Evolutionary conservation across 495 filamentous ascomycete genomes (phyloP), one percentile per base, ranked within the genome.

Genomic region (Aspergillus leporis): DNA sequence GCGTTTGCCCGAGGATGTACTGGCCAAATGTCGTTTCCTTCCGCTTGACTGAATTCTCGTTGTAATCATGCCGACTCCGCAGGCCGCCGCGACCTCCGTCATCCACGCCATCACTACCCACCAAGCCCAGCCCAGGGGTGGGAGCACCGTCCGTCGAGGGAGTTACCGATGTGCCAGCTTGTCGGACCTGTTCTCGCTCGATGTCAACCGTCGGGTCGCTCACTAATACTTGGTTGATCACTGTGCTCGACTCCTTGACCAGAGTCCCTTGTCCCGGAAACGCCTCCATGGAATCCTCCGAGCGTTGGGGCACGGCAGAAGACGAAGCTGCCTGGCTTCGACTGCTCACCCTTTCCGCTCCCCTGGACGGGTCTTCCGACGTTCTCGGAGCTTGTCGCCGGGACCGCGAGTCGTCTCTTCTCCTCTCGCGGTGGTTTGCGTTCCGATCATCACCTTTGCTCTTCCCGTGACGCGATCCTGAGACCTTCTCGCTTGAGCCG

Each of bases 1-100:
- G 87, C n/a, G 93, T 97, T 65, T 96, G 92, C 5, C 94, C 94
- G 9, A 99, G 80, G 56, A 94, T 91, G 68, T 97, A 99, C 25
- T 96, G 90, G 38, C 94, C 95, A 69, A 98, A 98, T 14, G 87
- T 90, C 21, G 87, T 92, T 59, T 92, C 90, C 75, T 95, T 98
- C 56, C 78, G 79, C 53, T 76, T 74, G 23, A 73, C 59, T 9
- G 71, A 67, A 30, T 74, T 71, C 12, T 78, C 75, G 14, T 80
- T 78, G 73, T 93, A 89, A 65, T 96, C 91, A 62, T 96, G 91
- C 31, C 92, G 84, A 63, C 88, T 92, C 55, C 87, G 83, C 49
- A 80, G 79, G 16, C 81, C 82, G 23, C 82, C 81, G 23, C 85
- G 83, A 41, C 72, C 74, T 45, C 83, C 83, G 61, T 91, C 89